phyloP scores from a whole-genome alignment of 805 yeast species.

The Candida nitratophila region DNA sequence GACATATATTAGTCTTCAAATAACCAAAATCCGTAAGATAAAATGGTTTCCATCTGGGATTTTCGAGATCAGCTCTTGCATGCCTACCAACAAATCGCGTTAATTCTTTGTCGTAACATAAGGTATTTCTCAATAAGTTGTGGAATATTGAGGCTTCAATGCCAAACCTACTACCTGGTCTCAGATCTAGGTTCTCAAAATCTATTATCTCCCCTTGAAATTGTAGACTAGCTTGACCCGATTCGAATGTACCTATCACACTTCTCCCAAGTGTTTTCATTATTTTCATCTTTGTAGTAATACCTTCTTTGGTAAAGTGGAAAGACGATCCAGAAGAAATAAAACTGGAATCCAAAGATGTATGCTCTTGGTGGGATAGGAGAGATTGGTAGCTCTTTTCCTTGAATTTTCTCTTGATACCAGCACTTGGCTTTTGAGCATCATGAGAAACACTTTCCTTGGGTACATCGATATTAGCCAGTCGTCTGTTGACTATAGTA shows the following conservation, averaged over 20 bases:
- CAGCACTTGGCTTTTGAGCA: not conserved
- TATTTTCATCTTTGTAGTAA: constrained; percentile 12
- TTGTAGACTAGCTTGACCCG: constrained; percentile 11
- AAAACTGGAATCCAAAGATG: constrained; percentile 13
- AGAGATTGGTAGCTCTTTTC: no score
- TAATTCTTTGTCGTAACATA: constrained; percentile 18
- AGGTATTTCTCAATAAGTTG: constrained; percentile 21
- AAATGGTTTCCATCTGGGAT: constrained; percentile 21
- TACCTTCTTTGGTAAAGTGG: constrained; percentile 7
- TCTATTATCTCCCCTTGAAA: constrained; percentile 25
- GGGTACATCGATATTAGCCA: constrained; percentile 1
- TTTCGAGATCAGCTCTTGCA: constrained; percentile 6
- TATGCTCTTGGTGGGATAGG: no score
- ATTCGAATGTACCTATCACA: constrained; percentile 16
- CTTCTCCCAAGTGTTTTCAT: constrained; percentile 5
- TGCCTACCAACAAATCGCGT: constrained; percentile 18
- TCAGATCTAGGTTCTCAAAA: constrained; percentile 22
- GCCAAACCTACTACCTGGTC: constrained; percentile 15
- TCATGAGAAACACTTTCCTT: not conserved
- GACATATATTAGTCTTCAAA: constrained; percentile 7
- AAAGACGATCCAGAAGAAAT: constrained; percentile 18
- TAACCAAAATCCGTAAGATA: constrained; percentile 23
- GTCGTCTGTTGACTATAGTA: constrained; percentile 13
- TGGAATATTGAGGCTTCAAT: constrained; percentile 25
- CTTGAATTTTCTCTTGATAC: not conserved